Evolutionary conservation across 257 asterid species (phyloP).

Genomic region (Ophiorrhiza pumila): DNA sequence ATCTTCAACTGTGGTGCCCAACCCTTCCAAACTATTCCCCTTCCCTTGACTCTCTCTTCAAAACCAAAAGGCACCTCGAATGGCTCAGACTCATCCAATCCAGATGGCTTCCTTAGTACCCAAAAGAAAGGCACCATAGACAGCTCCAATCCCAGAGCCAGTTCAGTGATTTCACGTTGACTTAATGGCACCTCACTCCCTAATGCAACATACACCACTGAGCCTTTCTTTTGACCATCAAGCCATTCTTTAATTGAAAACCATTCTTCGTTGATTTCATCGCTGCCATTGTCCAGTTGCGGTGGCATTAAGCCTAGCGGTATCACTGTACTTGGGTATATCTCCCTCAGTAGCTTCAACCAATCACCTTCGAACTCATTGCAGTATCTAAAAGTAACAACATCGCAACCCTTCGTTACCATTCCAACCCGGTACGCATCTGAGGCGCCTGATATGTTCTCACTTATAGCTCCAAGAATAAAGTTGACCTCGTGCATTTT

Average conservation of each 20-base stretch:
- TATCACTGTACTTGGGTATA: slow-evolving; percentile 19
- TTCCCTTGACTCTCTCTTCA: slow-evolving; percentile 24
- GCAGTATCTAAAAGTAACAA: slow-evolving; percentile 13
- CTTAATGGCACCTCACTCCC: slow-evolving; percentile 30
- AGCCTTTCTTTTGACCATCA: slow-evolving; percentile 10
- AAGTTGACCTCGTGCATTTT: slow-evolving; percentile 20
- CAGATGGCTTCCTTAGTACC: slow-evolving; percentile 24
- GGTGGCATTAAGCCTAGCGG: slow-evolving; percentile 34
- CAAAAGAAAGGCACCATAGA: slow-evolving; percentile 31
- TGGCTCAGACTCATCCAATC: neutral
- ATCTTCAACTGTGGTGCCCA: slow-evolving; percentile 37
- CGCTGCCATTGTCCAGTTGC: neutral
- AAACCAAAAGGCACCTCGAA: slow-evolving; percentile 22
- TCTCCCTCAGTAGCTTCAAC: slow-evolving; percentile 25
- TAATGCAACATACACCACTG: slow-evolving; percentile 28
- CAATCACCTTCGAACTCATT: slow-evolving; percentile 28
- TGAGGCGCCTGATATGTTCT: neutral
- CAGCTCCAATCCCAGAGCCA: slow-evolving; percentile 32
- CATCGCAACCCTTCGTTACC: slow-evolving; percentile 8
- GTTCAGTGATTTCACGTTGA: slow-evolving; percentile 23
- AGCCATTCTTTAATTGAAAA: slow-evolving; percentile 21
- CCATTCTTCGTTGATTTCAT: slow-evolving; percentile 8
- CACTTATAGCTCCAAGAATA: neutral
- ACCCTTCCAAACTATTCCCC: slow-evolving; percentile 22
- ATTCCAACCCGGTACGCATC: neutral